Percentiles rank a stretch among this genome's conserved stretches.
Evolutionary conservation across 345 rosid species (phyloP).

Genomic region (Clarkia xantiana): DNA sequence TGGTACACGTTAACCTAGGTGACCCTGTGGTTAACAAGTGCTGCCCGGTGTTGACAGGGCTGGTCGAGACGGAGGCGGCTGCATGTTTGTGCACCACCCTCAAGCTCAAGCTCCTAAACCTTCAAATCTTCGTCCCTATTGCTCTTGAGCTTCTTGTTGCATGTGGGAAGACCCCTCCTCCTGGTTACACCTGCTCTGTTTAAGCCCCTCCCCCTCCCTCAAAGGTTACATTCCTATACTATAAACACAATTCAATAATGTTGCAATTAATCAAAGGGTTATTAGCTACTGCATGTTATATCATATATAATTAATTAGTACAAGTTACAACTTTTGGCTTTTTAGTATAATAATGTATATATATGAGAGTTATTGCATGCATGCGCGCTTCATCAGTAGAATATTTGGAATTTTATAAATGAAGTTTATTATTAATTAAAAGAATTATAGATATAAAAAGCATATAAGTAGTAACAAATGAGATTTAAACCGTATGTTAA

Average conservation of each 20-base stretch:
- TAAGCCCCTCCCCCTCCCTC: conserved; percentile 8
- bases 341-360: no score
- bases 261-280: no score
- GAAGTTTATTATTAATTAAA: no score
- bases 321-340: no score
- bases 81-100: conserved; percentile 88
- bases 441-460: no score
- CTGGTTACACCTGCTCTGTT: conserved; percentile 87
- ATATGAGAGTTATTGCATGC: no score
- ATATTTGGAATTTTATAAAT: no score
- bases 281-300: no score
- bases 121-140: conserved; percentile 62
- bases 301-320: no score
- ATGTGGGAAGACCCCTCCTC: conserved; percentile 94
- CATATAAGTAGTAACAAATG: no score
- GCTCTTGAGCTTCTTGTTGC: conserved; percentile 89
- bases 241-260: not conserved
- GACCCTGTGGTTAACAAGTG: conserved; percentile 71
- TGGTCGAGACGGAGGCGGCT: conserved; percentile 76
- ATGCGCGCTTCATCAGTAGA: no score
- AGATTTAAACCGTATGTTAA: no score
- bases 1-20: conserved; percentile 62
- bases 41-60: conserved; percentile 69
- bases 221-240: not conserved
- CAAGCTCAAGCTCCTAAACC: conserved; percentile 73